A percentile compares a stretch with the other conserved stretches of the same genome.
Evolutionary conservation across 495 filamentous ascomycete species (phyloP).

Genomic region (Penicillium alfredii): DNA sequence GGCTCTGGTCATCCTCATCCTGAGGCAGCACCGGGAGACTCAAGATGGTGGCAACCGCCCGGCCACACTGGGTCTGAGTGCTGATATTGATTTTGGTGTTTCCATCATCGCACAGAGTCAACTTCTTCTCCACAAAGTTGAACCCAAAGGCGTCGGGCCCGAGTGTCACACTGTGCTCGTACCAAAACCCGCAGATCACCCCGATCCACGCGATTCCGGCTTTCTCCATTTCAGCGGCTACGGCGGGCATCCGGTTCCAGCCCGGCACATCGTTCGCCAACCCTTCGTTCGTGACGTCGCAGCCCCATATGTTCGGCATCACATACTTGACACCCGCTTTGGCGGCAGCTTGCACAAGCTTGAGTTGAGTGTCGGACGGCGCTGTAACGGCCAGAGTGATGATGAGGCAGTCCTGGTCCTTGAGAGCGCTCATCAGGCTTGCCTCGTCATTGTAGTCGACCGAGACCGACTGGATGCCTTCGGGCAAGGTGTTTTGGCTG

Average conservation of each 20-base stretch:
- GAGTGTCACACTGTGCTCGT: slow-evolving; percentile 42
- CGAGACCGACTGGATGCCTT: slow-evolving; percentile 34
- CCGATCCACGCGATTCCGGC: no score
- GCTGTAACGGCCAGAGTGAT: slow-evolving; percentile 48
- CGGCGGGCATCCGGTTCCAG: no score
- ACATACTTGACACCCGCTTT: slow-evolving; percentile 56
- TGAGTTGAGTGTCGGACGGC: slow-evolving; percentile 34
- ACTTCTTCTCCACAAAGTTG: slow-evolving; percentile 31
- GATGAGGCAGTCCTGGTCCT: slow-evolving; percentile 52
- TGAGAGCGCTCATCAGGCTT: slow-evolving; percentile 41
- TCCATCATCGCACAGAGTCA: slow-evolving; percentile 48
- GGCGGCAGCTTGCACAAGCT: slow-evolving; percentile 54
- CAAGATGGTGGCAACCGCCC: slow-evolving; percentile 39
- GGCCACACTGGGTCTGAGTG: slow-evolving; percentile 43
- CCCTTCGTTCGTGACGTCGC: slow-evolving; percentile 31
- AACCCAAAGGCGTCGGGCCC: slow-evolving; percentile 39
- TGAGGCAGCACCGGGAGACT: slow-evolving; percentile 40
- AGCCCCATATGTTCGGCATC: slow-evolving; percentile 54
- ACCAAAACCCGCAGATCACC: slow-evolving; percentile 53
- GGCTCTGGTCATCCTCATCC: no score
- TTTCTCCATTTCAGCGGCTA: no score
- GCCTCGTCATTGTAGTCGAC: slow-evolving; percentile 45
- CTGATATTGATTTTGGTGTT: slow-evolving; percentile 30
- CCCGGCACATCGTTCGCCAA: slow-evolving; percentile 33
- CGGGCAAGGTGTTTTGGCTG: slow-evolving; percentile 34